These are phyloP conservation scores for barley (Hordeum vulgare) DNA, from an alignment of 176 grass and related monocot species.

Conservation along the genomic window MorexV3_pseudomolecules_assembly NC_058520.1:554721694-554722193, in stretches of 20 bases:
- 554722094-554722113: constrained; percentile 55
- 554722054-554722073: constrained; percentile 36
- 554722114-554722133: constrained; percentile 38
- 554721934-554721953: constrained; percentile 17
- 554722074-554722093: constrained; percentile 37
- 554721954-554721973: constrained; percentile 9
- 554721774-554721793: constrained; percentile 76
- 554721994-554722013: neutral
- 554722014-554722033: constrained; percentile 12
- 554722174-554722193: constrained; percentile 36
- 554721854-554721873: constrained; percentile 23
- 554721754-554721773: constrained; percentile 92
- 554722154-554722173: constrained; percentile 55
- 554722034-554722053: constrained; percentile 36
- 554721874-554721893: constrained; percentile 18
- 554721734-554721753: constrained; percentile 61
- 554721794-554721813: constrained; percentile 58
- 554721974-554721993: constrained; percentile 39
- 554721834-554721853: constrained; percentile 18
- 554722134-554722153: constrained; percentile 33
- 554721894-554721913: constrained; percentile 45
- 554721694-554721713: constrained; percentile 97
- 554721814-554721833: constrained; percentile 49
- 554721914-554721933: constrained; percentile 39
- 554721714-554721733: constrained; percentile 82